A percentile compares a stretch with the other conserved stretches of the same genome.
phyloP scores from a whole-genome alignment of 2,329 filamentous ascomycete genomes.

The Verruconis gallopava region DNA sequence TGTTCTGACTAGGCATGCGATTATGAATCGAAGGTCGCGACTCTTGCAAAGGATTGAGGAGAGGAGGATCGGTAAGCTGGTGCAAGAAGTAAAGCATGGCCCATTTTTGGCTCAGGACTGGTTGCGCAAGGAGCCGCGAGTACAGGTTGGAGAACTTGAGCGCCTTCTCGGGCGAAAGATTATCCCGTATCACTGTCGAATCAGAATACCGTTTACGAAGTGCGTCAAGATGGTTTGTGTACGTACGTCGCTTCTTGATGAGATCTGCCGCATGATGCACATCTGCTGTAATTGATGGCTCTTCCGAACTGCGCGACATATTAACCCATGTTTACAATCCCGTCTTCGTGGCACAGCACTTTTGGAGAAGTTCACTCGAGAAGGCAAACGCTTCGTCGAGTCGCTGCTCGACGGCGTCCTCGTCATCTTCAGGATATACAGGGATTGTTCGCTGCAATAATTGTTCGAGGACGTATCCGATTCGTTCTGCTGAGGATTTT shows the following conservation, averaged over 20 bases:
- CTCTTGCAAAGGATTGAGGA: conserved; percentile 23
- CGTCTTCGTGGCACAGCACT: no score
- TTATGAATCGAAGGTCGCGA: conserved; percentile 6
- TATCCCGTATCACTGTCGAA: conserved; percentile 53
- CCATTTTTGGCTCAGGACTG: conserved; percentile 92
- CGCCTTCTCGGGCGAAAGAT: conserved; percentile 60
- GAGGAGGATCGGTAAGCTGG: conserved; percentile 29
- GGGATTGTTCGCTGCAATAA: conserved; percentile 65
- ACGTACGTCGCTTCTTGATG: conserved; percentile 63
- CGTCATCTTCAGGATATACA: conserved; percentile 49
- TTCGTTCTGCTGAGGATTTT: conserved; percentile 6
- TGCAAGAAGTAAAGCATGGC: conserved; percentile 86
- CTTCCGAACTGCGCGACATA: conserved; percentile 25
- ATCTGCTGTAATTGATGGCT: conserved; percentile 50
- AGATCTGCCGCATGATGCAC: conserved; percentile 87
- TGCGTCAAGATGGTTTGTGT: not conserved
- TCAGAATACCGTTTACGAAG: not conserved
- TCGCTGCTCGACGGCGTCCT: conserved; percentile 54
- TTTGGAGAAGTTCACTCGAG: conserved; percentile 32
- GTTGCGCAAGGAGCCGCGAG: conserved; percentile 75
- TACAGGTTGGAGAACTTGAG: conserved; percentile 84
- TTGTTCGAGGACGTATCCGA: conserved; percentile 51
- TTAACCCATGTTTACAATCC: conserved; percentile 4
- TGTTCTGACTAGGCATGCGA: not conserved
- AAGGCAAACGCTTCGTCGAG: conserved; percentile 48